Evolutionary conservation across 1,139 yeast genomes (phyloP), one percentile per base, ranked within the genome.

Genomic region (Meyerozyma carpophila): DNA sequence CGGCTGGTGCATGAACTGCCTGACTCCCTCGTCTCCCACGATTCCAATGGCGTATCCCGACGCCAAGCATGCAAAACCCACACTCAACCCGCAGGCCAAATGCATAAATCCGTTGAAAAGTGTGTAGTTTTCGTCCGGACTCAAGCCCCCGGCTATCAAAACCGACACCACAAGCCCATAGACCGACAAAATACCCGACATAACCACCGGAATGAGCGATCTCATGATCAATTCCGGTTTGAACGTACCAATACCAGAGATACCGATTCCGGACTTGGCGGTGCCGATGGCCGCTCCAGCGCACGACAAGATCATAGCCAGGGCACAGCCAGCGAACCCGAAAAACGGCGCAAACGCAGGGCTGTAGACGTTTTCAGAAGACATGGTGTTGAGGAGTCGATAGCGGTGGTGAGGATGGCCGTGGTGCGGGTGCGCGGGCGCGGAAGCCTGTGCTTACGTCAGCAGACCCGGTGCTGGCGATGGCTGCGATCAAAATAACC

Each of bases 31-130:
- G 64, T 93, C 98, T 54, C 99, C 99, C 43, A 93, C 99, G 51
- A 93, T 90, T 54, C 99, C 99, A 71, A 93, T 93, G 56, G 98
- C 96, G 63, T 88, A 93, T 46, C 99, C 99, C 51, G 96, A 91
- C 47, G 98, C 95, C 60, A 93, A 77, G 65, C 98, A 95, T 4
- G 98, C 89, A 59, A 93, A 86, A 25, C 98, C 98, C 41, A 94
- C 98, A 32, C 95, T 82, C 46, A 93, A 71, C 6, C 98, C 98
- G 65, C 97, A 91, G 43, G 95, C 94, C 62, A 93, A 76, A 70
- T 93, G 98, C 91, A 94, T 90, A 62, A 90, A 89, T 32, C 98
- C 98, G 58, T 91, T 88, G 72, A 88, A 93, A 42, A 93, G 73
- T 5, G 97, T 82, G 65, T 93, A 91, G 41, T 79, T 77, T 53